Evolutionary conservation across 176 grass and related monocot genomes (phyloP).

Genomic region (Avena eriantha): DNA sequence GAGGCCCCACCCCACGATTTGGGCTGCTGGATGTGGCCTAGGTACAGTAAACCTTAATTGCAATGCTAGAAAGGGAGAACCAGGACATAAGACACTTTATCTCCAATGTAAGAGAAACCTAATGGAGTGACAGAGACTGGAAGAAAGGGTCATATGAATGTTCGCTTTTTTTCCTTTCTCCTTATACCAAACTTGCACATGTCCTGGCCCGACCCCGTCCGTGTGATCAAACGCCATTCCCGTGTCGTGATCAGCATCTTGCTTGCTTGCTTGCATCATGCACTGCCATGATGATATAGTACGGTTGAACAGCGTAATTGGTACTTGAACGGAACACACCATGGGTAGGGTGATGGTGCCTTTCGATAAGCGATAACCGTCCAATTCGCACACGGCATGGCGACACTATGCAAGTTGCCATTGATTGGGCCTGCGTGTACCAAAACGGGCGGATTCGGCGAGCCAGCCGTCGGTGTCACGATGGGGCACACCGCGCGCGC

Average conservation of each 20-base stretch:
- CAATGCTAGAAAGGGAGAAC: too few species aligned
- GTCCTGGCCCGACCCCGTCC: not conserved
- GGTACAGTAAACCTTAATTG: too few species aligned
- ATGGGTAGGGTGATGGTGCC: not conserved
- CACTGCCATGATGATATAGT: not conserved
- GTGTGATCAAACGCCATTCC: not conserved
- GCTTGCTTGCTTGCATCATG: not conserved
- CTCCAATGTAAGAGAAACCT: too few species aligned
- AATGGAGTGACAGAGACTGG: too few species aligned
- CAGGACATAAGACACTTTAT: too few species aligned
- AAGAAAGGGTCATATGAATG: too few species aligned
- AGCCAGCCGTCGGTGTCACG: conserved; percentile 26
- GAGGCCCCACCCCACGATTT: too few species aligned
- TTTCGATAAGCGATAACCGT: not conserved
- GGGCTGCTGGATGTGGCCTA: too few species aligned
- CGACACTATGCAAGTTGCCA: conserved; percentile 4
- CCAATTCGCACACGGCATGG: not conserved
- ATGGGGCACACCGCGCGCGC: not conserved
- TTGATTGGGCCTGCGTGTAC: not conserved
- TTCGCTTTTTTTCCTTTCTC: too few species aligned
- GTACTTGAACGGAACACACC: not conserved
- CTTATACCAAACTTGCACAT: not conserved
- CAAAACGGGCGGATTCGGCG: not conserved
- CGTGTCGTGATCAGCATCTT: not conserved
- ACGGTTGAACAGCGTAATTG: not conserved